Percentiles rank a stretch among this genome's conserved stretches.
These are phyloP conservation scores for Leishmania braziliensis DNA, from an alignment of 208 protist genomes.

Conservation along the genomic window DNA sequence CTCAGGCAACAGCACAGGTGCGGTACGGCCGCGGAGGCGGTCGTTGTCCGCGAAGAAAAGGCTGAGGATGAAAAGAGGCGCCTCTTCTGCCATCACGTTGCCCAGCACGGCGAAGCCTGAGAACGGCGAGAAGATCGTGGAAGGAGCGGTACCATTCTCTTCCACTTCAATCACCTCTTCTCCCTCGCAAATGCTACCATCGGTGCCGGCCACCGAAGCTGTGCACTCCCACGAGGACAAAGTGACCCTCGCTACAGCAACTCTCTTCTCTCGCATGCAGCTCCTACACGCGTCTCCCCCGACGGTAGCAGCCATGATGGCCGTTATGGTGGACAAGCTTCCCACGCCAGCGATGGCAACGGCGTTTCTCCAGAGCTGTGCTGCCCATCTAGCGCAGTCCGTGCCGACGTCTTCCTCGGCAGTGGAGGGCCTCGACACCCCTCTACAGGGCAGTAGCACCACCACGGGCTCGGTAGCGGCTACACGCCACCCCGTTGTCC, in stretches of 20 bases:
- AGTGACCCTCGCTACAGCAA: neutral
- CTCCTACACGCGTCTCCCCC: constrained; percentile 41
- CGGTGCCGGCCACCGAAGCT: neutral
- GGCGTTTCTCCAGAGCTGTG: constrained; percentile 44
- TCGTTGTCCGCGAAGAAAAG: neutral
- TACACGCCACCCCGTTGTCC: constrained; percentile 57
- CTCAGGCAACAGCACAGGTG: neutral
- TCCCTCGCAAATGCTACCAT: neutral
- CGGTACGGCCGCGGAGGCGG: neutral
- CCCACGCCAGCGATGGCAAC: constrained; percentile 47
- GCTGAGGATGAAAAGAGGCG: neutral
- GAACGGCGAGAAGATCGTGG: neutral
- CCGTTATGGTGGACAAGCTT: constrained; percentile 64
- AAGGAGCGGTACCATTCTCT: neutral
- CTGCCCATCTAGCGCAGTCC: constrained; percentile 16
- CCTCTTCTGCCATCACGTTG: neutral
- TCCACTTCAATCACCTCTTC: neutral
- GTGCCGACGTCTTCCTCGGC: neutral
- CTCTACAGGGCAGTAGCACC: neutral
- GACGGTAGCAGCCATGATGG: constrained; percentile 59
- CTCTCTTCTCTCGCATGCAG: constrained; percentile 38
- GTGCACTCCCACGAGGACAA: neutral
- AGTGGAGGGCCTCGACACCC: neutral
- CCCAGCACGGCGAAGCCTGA: neutral
- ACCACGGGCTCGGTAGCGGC: constrained; percentile 7